Evolutionary conservation across 257 asterid species (phyloP), one percentile per base, ranked within the genome.

Genomic region (Solanum corneliomulleri): DNA sequence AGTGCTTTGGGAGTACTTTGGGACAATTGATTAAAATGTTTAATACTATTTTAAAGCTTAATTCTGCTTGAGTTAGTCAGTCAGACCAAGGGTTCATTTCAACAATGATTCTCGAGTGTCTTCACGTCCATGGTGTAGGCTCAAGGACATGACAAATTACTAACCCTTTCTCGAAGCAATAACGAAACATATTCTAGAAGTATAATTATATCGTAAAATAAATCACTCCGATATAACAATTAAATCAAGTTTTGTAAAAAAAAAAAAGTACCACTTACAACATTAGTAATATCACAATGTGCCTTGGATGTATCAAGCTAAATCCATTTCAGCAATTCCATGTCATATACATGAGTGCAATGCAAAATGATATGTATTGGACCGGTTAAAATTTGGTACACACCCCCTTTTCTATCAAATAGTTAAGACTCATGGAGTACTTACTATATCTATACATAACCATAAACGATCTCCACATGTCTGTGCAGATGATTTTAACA

Each of bases 21-120:
- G n/a, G n/a, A 56, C n/a, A 56, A 11, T 52, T 18, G n/a, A 52
- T 16, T 52, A 52, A 15, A 52, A 16, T 16, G 62, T 47, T 49
- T 16, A 15, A 49, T 52, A 20, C 3, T 56, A 20, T 56, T 56
- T 56, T 56, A 56, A 20, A 56, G 64, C 4, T 56, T 56, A 20
- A 56, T 56, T 56, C 25, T 56, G 1, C 64, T 20, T 18, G 64
- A 56, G 25, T 9, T 56, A 56, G 64, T 56, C 25, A 56, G 25
- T 0, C 0, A 56, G 1, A 4, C 0, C 4, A 56, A 56, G 25
- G 25, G 1, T 56, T 56, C 2, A 2, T n/a, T 56, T 56, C n/a
- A 20, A 3, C 25, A 7, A 20, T 20, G 9, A 4, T 18, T 56
- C 5, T 56, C 4, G 4, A 56, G 64, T 56, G 25, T 56, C 64